Evolutionary conservation across 2,329 filamentous ascomycete genomes (phyloP).

Genomic region (Sporothrix variecibatus): DNA sequence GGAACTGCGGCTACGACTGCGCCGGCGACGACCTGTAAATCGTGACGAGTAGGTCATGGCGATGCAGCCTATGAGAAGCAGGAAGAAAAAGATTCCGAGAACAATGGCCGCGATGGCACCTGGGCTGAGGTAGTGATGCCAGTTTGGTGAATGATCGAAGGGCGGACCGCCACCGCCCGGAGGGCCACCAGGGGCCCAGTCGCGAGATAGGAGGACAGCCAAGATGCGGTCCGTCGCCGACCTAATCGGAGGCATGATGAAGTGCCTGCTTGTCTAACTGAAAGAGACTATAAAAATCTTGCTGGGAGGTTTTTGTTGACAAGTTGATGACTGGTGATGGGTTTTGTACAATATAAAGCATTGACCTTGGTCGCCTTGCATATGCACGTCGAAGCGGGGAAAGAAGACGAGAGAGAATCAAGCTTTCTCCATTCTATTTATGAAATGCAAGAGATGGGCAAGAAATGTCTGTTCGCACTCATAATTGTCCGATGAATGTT

Average conservation of each 20-base stretch:
- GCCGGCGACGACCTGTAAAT: not conserved
- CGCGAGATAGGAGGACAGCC: not conserved
- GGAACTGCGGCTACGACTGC: not conserved
- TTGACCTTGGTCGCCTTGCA: not conserved
- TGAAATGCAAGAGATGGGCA: not conserved
- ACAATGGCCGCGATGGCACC: conserved; percentile 19
- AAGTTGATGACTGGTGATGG: not conserved
- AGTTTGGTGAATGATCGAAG: not conserved
- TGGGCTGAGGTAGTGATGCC: conserved; percentile 2
- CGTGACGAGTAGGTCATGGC: conserved; percentile 14
- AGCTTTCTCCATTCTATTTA: not conserved
- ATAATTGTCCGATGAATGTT: conserved; percentile 9
- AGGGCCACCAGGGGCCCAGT: conserved; percentile 5
- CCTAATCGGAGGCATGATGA: not conserved
- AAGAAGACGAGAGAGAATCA: not conserved
- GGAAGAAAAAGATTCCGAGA: conserved; percentile 13
- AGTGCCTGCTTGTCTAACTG: no score
- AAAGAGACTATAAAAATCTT: no score
- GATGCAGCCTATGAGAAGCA: conserved; percentile 17
- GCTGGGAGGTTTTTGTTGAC: no score
- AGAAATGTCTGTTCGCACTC: not conserved
- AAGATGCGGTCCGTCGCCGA: not conserved
- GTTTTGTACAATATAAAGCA: not conserved
- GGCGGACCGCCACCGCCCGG: not conserved
- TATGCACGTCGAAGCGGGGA: conserved; percentile 2